A percentile compares a stretch with the other conserved stretches of the same genome.
Evolutionary conservation across 495 filamentous ascomycete species (phyloP).

Genomic region (Talaromyces borbonicus): DNA sequence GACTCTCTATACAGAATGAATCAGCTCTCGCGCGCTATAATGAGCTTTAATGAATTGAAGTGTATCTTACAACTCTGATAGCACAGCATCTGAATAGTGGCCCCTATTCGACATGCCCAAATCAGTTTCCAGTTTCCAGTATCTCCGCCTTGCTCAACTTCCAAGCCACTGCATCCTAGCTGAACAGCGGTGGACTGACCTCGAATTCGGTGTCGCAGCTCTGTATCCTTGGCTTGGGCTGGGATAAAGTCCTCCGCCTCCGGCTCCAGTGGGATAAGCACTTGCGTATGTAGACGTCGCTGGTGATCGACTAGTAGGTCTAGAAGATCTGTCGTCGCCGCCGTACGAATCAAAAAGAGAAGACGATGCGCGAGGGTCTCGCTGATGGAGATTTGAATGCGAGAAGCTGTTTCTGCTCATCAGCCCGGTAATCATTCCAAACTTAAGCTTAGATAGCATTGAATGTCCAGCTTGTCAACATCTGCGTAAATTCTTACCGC

Average conservation of each 20-base stretch:
- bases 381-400: constrained; percentile 59
- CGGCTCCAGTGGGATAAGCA: constrained; percentile 49
- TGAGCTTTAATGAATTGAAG: background rate
- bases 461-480: too few species aligned
- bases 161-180: background rate
- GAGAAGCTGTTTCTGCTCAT: constrained; percentile 37
- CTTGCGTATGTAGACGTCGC: constrained; percentile 40
- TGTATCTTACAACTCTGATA: constrained; percentile 56
- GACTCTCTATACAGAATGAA: constrained; percentile 42
- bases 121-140: background rate
- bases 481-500: background rate
- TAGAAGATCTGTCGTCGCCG: constrained; percentile 42
- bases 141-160: background rate
- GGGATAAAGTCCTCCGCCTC: background rate
- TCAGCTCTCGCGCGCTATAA: background rate
- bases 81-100: constrained; percentile 87
- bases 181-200: constrained; percentile 38
- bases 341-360: constrained; percentile 83
- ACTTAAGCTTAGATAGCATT: background rate
- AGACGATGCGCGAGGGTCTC: constrained; percentile 71
- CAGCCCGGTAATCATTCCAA: background rate
- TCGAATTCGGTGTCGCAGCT: constrained; percentile 76
- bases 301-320: constrained; percentile 41
- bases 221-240: constrained; percentile 10
- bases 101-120: constrained; percentile 41